These are phyloP conservation scores for Cercospora sp. DNA, from an alignment of 2,329 filamentous ascomycete species.

Conservation along the genomic window DNA sequence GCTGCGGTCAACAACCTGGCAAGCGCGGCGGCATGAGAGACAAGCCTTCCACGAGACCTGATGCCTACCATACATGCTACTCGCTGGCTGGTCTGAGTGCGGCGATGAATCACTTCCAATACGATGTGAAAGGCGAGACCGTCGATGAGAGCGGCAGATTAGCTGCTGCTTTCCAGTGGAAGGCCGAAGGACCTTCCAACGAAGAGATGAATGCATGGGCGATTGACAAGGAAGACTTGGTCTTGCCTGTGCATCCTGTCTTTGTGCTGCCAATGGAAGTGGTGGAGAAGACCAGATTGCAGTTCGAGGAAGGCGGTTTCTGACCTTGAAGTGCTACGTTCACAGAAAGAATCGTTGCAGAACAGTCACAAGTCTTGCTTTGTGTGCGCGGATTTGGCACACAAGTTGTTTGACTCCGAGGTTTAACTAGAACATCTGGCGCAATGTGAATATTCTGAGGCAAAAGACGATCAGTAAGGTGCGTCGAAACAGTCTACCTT, in stretches of 20 bases:
- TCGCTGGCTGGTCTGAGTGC: constrained; percentile 82
- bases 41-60: constrained; percentile 87
- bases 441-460: not conserved
- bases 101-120: constrained; percentile 66
- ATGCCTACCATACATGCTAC: constrained; percentile 93
- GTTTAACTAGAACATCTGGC: not conserved
- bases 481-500: not conserved
- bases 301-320: constrained; percentile 30
- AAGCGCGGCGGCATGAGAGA: constrained; percentile 81
- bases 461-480: not conserved
- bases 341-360: not conserved
- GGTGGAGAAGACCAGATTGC: constrained; percentile 51
- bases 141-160: constrained; percentile 32
- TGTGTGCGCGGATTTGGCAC: not conserved
- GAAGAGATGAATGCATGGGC: constrained; percentile 57
- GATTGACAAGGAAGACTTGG: constrained; percentile 69
- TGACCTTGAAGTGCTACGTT: not conserved
- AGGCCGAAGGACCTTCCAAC: constrained; percentile 47
- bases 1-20: constrained; percentile 73
- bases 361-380: not conserved
- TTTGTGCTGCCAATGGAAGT: constrained; percentile 77
- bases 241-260: constrained; percentile 75
- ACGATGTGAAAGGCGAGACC: constrained; percentile 36
- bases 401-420: not conserved
- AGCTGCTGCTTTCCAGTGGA: constrained; percentile 49